Base-by-base conservation (phyloP, 169 alveolate species). In the Eimeria tenella region DNA sequence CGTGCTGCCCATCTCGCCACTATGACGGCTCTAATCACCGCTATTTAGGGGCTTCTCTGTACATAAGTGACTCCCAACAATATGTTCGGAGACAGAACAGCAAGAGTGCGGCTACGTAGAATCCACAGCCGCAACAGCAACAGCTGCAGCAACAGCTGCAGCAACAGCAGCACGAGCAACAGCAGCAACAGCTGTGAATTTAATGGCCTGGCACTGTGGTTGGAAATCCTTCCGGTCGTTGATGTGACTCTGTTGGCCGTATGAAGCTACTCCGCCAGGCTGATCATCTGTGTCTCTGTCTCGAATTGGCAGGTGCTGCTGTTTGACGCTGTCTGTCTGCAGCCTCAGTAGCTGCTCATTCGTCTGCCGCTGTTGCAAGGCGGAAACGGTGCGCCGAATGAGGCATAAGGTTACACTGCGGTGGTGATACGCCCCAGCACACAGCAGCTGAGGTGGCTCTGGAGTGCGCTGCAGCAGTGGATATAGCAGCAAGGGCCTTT, bases 391-490 rank as follows among this genome's bases (percentile, higher is more conserved):
- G 68, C 42, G 86, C 56, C 87, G 53, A 53, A 11, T 79, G 71
- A 21, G 71, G 87, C 87, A 25, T 17, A 21, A 23, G 23, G 87
- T 55, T 65, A 50, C 68, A 60, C 53, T 50, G 87, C 87, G 87
- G 71, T 79, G 87, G 62, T 31, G 13, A 23, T 71, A 25, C 81
- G 42, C 56, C 31, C 81, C 81, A 71, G 81, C 31, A 49, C 19
- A 73, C 83, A 73, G 83, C 4, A 49, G 83, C 83, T 73, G 83
- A 31, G 83, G 60, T 73, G 83, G 31, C 25, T 79, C 56, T 50
- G 70, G 49, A 52, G 11, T 77, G 70, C 70, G 68, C 62, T 77
- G 87, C 68, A n/a, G 87, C 87, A 77, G 70, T 77, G 87, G 68
- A 23, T 53, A 52, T 21, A 77, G 23, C 87, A 53, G 68, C 70